Conservation (phyloP, 306 rosid species). For the Ziziphus jujuba region DNA sequence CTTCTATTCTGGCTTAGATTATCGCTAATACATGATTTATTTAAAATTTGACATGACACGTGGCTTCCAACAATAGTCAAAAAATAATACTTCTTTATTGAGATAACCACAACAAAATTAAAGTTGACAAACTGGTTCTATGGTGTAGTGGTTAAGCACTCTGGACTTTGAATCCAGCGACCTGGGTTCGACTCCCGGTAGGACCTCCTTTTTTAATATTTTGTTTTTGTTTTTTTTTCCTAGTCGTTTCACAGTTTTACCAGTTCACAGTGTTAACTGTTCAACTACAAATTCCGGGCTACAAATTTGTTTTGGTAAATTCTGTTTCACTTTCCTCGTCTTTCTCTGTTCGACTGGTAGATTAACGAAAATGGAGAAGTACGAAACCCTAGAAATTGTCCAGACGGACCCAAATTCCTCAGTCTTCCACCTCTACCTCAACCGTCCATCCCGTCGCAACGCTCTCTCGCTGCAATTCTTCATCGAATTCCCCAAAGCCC, state of each 20-base stretch:
- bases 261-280: too few species aligned
- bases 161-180: conserved; percentile 87
- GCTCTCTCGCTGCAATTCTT: conserved; percentile 67
- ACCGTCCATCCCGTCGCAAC: conserved; percentile 63
- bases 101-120: too few species aligned
- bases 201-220: conserved; percentile 39
- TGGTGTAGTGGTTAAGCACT: conserved; percentile 92
- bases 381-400: conserved; percentile 48
- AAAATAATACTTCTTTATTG: too few species aligned
- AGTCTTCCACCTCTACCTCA: conserved; percentile 52
- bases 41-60: neutral
- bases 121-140: conserved; percentile 49
- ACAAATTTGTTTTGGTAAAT: neutral
- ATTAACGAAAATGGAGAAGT: conserved; percentile 40
- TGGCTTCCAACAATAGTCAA: too few species aligned
- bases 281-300: too few species aligned
- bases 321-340: neutral
- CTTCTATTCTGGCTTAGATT: neutral
- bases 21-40: neutral
- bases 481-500: conserved; percentile 66
- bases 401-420: conserved; percentile 44
- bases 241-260: too few species aligned
- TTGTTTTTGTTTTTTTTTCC: neutral
- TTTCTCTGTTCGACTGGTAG: neutral
- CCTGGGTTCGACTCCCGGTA: conserved; percentile 92